Percentiles rank a stretch among this genome's conserved stretches.
These are phyloP conservation scores for Macadamia tetraphylla DNA, from an alignment of 164 flowering plant species.

Conservation along the genomic window DNA sequence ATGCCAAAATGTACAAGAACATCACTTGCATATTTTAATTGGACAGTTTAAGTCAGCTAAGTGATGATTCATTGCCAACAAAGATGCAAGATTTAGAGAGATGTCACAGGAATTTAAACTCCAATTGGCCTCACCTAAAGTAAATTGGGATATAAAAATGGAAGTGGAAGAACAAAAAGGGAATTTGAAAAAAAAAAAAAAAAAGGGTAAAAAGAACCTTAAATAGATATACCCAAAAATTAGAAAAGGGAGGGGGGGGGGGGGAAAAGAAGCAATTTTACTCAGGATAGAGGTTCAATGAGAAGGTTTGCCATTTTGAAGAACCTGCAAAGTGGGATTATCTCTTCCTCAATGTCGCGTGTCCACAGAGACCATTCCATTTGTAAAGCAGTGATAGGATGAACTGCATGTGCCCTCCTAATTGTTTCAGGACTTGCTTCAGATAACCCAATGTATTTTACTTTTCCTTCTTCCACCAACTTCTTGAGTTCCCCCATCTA, in stretches of 20 bases:
- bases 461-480: conserved; percentile 36
- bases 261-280: too few species aligned
- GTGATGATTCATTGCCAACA: neutral
- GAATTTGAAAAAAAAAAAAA: too few species aligned
- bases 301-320: neutral
- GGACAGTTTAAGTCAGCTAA: neutral
- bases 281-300: neutral
- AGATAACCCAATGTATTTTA: conserved; percentile 31
- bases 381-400: conserved; percentile 51
- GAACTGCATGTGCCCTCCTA: conserved; percentile 58
- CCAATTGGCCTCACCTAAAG: neutral
- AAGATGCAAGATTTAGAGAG: neutral
- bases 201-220: too few species aligned
- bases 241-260: too few species aligned
- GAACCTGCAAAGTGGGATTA: conserved; percentile 62
- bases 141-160: too few species aligned
- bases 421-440: conserved; percentile 53
- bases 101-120: neutral
- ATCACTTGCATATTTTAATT: neutral
- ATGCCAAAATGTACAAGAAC: neutral
- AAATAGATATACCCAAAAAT: too few species aligned
- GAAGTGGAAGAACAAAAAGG: too few species aligned
- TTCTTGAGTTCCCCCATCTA: conserved; percentile 37
- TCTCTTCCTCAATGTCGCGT: conserved; percentile 52
- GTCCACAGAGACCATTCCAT: conserved; percentile 69